These are phyloP conservation scores for Monilinia laxa DNA, from an alignment of 2,329 filamentous ascomycete species.

Conservation along the genomic window DNA sequence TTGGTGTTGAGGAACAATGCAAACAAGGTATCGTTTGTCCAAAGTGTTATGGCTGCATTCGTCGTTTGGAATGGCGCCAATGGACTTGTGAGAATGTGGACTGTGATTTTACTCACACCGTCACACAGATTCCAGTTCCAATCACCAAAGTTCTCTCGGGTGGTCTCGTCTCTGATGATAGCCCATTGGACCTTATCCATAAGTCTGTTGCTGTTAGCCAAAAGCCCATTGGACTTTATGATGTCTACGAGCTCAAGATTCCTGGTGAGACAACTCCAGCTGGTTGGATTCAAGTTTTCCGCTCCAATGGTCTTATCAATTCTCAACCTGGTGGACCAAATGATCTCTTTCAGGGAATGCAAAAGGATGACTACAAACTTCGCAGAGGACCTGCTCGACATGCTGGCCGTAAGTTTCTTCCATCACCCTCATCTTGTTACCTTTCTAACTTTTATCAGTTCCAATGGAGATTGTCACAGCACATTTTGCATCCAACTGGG, in stretches of 20 bases:
- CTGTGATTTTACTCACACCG: conserved; percentile 50
- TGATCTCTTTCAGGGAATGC: conserved; percentile 56
- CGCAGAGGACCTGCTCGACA: conserved; percentile 24
- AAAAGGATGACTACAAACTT: conserved; percentile 47
- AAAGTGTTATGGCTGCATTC: conserved; percentile 59
- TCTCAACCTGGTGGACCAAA: conserved; percentile 55
- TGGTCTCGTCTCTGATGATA: not conserved
- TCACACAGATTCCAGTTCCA: conserved; percentile 23
- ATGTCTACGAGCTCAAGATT: conserved; percentile 46
- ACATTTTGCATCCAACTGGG: conserved; percentile 52
- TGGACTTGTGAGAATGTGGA: conserved; percentile 58
- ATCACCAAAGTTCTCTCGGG: conserved; percentile 25
- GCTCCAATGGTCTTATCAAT: conserved; percentile 43
- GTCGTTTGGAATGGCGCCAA: conserved; percentile 55
- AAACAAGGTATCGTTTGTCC: conserved; percentile 68
- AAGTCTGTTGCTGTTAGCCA: not conserved
- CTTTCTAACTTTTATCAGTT: conserved; percentile 36
- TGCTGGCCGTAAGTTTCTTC: conserved; percentile 40
- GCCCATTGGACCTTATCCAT: not conserved
- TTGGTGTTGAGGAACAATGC: conserved; percentile 51
- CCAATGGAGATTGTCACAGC: conserved; percentile 49
- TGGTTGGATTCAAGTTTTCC: conserved; percentile 5
- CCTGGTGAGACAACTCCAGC: conserved; percentile 42
- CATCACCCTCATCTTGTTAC: not conserved
- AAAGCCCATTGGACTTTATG: conserved; percentile 36